Evolutionary conservation across 2,329 filamentous ascomycete species (phyloP).

Genomic region (Fonsecaea pugnacius): DNA sequence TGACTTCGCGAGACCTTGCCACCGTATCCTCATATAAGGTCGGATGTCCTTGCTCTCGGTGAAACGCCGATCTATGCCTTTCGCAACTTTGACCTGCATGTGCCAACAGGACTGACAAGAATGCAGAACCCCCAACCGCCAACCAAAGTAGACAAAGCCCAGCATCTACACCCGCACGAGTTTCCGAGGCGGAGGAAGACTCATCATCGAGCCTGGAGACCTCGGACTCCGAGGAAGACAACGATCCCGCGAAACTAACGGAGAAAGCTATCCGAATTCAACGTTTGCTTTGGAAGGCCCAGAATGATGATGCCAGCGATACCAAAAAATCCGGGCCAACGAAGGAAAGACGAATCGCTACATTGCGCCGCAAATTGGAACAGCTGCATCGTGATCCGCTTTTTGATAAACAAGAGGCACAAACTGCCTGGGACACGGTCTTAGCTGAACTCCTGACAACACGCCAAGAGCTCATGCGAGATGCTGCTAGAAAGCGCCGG

Average conservation of each 20-base stretch:
- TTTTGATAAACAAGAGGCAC: conserved; percentile 70
- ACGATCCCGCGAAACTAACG: conserved; percentile 68
- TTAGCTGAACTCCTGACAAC: conserved; percentile 63
- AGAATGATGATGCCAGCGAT: conserved; percentile 52
- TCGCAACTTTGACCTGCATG: not conserved
- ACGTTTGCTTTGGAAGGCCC: conserved; percentile 66
- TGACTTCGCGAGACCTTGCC: not conserved
- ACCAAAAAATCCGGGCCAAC: conserved; percentile 47
- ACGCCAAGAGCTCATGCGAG: conserved; percentile 47
- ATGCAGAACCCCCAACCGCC: conserved; percentile 21
- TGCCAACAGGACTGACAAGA: conserved; percentile 17
- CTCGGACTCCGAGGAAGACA: conserved; percentile 33
- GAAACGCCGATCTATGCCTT: not conserved
- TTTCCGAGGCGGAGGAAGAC: conserved; percentile 26
- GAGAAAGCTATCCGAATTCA: conserved; percentile 79
- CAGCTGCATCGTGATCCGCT: conserved; percentile 78
- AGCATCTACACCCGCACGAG: conserved; percentile 20
- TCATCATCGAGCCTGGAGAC: conserved; percentile 8
- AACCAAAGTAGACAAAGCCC: conserved; percentile 27
- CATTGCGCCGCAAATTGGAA: conserved; percentile 71
- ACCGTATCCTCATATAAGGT: not conserved
- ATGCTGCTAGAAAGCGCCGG: conserved; percentile 40
- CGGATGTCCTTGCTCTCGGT: not conserved
- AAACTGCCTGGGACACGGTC: conserved; percentile 67
- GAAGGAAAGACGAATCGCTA: conserved; percentile 61